Base-by-base conservation (phyloP, 164 flowering plant genomes). In the Berberis vulgaris region DNA sequence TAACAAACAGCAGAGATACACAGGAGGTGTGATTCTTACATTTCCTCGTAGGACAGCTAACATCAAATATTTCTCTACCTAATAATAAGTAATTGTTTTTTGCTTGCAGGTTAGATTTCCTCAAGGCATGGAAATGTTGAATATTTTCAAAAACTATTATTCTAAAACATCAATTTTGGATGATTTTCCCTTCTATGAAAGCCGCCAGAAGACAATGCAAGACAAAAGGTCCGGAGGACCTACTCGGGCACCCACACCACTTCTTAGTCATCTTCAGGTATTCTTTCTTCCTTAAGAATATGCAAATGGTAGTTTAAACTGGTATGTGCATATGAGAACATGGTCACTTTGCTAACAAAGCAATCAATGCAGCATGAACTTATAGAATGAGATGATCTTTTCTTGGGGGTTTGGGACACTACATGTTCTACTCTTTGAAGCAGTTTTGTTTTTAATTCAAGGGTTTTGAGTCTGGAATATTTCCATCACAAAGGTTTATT, bases 151-250 rank as follows among this genome's bases (percentile, higher is more conserved):
- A 72, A 83, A 76, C 66, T 70, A 76, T 71, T 59, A 68, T 0
- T 68, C 77, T 10, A 87, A 78, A 73, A 84, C 95, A 49, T 89
- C 92, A 6, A 82, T 89, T 72, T 70, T 89, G 64, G 96, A 91
- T 71, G 97, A 91, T 58, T 91, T 91, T 64, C 71, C 79, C 62
- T 91, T 87, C 68, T 91, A 87, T 70, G 98, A 91, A 69, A 78
- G 81, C 67, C 84, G 98, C n/a, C 87, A 89, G 77, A 84, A 82
- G 72, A 77, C 80, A 62, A 78, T 91, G 84, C 84, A 79, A 60
- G 91, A 86, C 66, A 85, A 83, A 75, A 82, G 80, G 74, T 10
- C 79, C 79, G 88, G 86, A 82, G 57, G 59, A 44, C 8, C 63
- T 40, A 71, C 61, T 11, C 77, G 79, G 70, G 69, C 75, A 12